Base-by-base conservation (phyloP, 176 grass and related monocot species). In the Hordeum marinum region DNA sequence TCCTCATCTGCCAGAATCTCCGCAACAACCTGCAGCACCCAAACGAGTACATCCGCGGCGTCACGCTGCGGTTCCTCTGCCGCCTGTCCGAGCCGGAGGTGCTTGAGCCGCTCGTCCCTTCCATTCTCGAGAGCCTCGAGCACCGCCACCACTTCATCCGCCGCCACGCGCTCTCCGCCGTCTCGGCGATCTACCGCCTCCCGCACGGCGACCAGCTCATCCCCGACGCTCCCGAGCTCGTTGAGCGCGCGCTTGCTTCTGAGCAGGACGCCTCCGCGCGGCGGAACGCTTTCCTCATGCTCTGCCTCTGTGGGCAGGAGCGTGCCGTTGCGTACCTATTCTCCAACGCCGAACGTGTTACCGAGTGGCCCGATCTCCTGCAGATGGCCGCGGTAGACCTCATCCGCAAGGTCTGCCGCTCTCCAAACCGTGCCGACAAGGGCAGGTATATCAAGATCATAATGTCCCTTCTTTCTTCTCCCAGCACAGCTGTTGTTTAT, bases 1-100 rank as follows among this genome's bases (percentile, higher is more conserved):
- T 98, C 83, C 85, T 98, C 60, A 95, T 95, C 87, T 94, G 93
- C 67, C 90, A 97, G 92, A 94, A 97, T 68, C 79, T 97, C 43
- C 92, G 88, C 75, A 94, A 97, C 81, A 97, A 92, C 78, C 89
- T 97, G 11, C 89, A 93, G 76, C 87, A 89, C 82, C 81, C 92
- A 72, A 97, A 97, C 48, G 95, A 97, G 80, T 97, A 94, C 84
- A 91, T 97, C 76, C 86, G 92, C 45, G 90, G 90, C 41, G 89
- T 85, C 70, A 93, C 90, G 10, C 88, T 94, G 4, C 68, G 95
- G 2, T 94, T 97, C 79, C 86, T 94, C 48, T 94, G 95, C 68
- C 83, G 91, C 55, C 52, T 98, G 26, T 84, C 89, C 3, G 91
- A 98, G 80, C 89, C 91, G 23, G 91, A 95, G 81, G 73, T 98